Conservation (phyloP, 1,139 yeast genomes). For the Kazachstania sp. region DNA sequence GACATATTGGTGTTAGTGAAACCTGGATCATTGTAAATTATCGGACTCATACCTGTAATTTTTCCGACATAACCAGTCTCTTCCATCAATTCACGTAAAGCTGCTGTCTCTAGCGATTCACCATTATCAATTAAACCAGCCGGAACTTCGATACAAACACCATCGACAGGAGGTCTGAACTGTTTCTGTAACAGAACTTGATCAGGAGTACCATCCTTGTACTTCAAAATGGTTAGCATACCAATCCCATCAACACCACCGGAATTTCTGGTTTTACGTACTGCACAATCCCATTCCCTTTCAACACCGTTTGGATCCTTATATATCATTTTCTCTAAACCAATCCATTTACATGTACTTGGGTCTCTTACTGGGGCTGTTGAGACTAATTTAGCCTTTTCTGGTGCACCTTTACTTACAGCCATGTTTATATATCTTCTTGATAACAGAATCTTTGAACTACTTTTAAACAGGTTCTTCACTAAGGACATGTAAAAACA, state of each 20-base stretch:
- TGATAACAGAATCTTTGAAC: not conserved
- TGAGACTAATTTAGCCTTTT: constrained; percentile 33
- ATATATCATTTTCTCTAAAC: constrained; percentile 56
- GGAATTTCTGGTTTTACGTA: constrained; percentile 68
- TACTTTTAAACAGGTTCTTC: not conserved
- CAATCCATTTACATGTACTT: constrained; percentile 51
- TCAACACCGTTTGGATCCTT: constrained; percentile 54
- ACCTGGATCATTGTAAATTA: constrained; percentile 84
- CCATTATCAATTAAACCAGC: constrained; percentile 89
- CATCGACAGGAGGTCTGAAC: constrained; percentile 84
- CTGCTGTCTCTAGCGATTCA: constrained; percentile 71
- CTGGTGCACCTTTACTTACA: constrained; percentile 30
- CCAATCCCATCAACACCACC: constrained; percentile 78
- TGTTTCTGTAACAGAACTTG: constrained; percentile 69
- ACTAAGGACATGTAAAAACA: not conserved
- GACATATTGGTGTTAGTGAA: constrained; percentile 84
- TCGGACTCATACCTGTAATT: constrained; percentile 41
- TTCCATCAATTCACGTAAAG: constrained; percentile 76
- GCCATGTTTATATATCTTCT: constrained; percentile 17
- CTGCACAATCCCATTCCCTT: constrained; percentile 83
- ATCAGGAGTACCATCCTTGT: constrained; percentile 41
- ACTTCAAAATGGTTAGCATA: constrained; percentile 59
- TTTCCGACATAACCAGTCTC: constrained; percentile 81
- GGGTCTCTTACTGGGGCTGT: constrained; percentile 30
- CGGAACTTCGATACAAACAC: constrained; percentile 85